Evolutionary conservation across 495 filamentous ascomycete genomes (phyloP), one percentile per base, ranked within the genome.

Genomic region (Clavariopsis aquatica): DNA sequence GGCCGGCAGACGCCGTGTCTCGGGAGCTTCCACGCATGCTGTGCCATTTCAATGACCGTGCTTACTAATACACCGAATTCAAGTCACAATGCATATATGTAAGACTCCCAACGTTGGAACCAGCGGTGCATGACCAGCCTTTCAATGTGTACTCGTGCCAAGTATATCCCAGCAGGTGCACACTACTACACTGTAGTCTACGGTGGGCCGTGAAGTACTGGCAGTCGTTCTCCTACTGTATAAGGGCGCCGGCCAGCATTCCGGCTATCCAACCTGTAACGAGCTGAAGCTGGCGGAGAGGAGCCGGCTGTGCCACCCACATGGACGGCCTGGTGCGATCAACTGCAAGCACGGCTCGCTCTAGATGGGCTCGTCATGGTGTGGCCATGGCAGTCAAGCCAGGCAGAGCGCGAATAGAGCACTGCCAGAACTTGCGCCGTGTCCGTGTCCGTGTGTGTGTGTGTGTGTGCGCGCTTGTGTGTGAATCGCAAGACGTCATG

Each of bases 241-340:
- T n/a, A n/a, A n/a, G n/a, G n/a, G n/a, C n/a, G n/a, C n/a, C n/a
- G n/a, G n/a, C n/a, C n/a, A 34, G 38, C 38, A 43, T 36, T 6
- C 38, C 38, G 38, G 38, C 38, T 43, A 43, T 43, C 38, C n/a
- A 43, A 8, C n/a, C 38, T 43, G 38, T 43, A 43, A 43, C 38
- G n/a, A 43, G 38, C 6, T 43, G 38, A 17, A 17, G 38, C 38
- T 2, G 38, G 13, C 31, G 31, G 31, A 13, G 31, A 36, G 31
- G 31, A 36, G 31, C 31, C 31, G 31, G 31, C 31, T 36, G 31
- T 36, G 31, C 31, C 13, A 36, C 31, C 31, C 31, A 6, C 31
- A 36, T 36, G 6, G 31, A n/a, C n/a, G 15, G 38, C 38, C 38
- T n/a, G 6, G 8, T n/a, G 31, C 13, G 38, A 43, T 17, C 9